Base-by-base conservation (phyloP, 352 stramenopile genomes). In the Globisporangium ultimum region DNA sequence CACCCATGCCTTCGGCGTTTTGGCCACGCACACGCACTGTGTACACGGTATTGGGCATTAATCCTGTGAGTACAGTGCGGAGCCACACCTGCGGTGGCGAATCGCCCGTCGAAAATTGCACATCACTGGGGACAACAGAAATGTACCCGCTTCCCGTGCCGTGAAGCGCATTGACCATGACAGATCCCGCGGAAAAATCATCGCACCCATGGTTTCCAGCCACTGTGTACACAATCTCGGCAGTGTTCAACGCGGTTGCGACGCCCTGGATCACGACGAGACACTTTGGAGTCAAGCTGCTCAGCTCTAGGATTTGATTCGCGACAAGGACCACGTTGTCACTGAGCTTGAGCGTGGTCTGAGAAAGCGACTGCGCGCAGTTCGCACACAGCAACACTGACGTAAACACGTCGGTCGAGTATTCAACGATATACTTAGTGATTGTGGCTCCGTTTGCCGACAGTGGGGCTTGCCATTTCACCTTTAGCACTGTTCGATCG, bases 1-100 rank as follows among this genome's bases (percentile, higher is more conserved):
- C 47, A n/a, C 86, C 77, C 42, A 91, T 75, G 0, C 91, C 91
- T 64, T 96, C 84, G 5, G 78, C 65, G 64, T 98, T 98, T 15
- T 88, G 78, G 0, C 89, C 84, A 10, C 87, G 87, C 21, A 98
- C 76, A 1, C 84, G 81, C 17, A 97, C 68, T 8, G 72, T 78
- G 68, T 97, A 97, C n/a, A 61, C 48, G 0, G 59, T 86, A 47
- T 84, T 89, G 0, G 85, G 57, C 3, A 58, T 65, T 1, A 93
- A 60, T 1, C 61, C 48, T 2, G 56, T 66, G 36, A 89, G n/a
- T 7, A 40, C 55, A 2, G 71, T 70, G 0, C 53, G 56, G n/a
- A 60, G 67, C 65, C 61, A 72, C 4, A 61, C 38, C 40, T 67
- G 60, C 2, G 52, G 41, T 2, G 13, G 52, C 10, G 46, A 43